Evolutionary conservation across 805 yeast species (phyloP), one percentile per base, ranked within the genome.

Genomic region (Saccharomycopsis synnaedendra): DNA sequence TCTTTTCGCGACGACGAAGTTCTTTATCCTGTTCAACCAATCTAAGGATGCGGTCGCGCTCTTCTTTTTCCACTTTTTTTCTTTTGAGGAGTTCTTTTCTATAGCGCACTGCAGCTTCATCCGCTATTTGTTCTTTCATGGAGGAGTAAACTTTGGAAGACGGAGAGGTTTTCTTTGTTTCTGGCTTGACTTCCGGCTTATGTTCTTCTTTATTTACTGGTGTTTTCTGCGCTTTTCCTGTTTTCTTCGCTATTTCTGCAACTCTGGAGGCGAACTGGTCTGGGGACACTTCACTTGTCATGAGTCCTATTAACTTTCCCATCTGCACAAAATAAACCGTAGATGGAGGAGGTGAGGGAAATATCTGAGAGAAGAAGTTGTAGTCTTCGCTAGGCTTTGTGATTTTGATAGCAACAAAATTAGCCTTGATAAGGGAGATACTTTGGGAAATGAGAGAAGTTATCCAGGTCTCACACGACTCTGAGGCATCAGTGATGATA

Each of bases 311-410:
- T 4, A 78, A 65, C 38, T 64, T 58, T 5, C 82, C 78, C 7
- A 66, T 62, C 34, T 60, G 63, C n/a, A 84, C 67, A 9, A 81
- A 63, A 56, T 75, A 71, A 29, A 82, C 63, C 52, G 84, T 70
- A 1, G 89, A 89, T 3, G 71, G 67, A 0, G 56, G 57, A 5
- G 71, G 64, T 11, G 67, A 62, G 3, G 78, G 78, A 53, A 78
- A 80, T n/a, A 81, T 64, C 52, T 77, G 79, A 35, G 69, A 64
- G 56, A 82, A 79, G 54, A 65, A 64, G 1, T 51, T 56, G 50
- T 67, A 78, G 50, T 77, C 76, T 0, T 57, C 55, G 1, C 78
- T 62, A 3, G 63, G 71, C 42, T 66, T 62, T 1, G 57, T 36
- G 28, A 80, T 57, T 49, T 64, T 60, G 32, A 79, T 57, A 38